Conservation (phyloP, 2,329 filamentous ascomycete genomes). For the Byssothecium circinans region DNA sequence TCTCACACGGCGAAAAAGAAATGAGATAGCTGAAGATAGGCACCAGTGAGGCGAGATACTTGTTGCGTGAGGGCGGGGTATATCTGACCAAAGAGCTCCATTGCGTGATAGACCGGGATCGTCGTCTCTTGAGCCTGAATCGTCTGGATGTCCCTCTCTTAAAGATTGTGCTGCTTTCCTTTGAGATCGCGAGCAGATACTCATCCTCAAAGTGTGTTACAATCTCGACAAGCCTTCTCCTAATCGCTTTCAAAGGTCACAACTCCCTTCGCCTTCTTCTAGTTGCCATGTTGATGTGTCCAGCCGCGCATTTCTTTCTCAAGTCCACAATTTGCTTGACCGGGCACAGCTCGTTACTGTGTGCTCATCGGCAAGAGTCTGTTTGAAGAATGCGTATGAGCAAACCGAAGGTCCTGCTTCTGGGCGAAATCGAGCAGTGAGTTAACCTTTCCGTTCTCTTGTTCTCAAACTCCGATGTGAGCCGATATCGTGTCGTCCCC, state of each 20-base stretch:
- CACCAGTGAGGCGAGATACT: conserved; percentile 10
- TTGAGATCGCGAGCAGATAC: not conserved
- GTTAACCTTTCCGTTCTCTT: conserved; percentile 42
- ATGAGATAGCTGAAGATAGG: not conserved
- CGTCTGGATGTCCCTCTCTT: not conserved
- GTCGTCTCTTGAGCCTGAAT: not conserved
- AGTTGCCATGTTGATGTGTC: no score
- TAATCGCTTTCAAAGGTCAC: not conserved
- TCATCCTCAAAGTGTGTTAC: not conserved
- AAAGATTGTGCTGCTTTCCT: not conserved
- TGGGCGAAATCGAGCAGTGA: conserved; percentile 67
- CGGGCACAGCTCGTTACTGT: not conserved
- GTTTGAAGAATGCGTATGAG: conserved; percentile 29
- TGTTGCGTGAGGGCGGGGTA: conserved; percentile 13
- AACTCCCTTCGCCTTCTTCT: not conserved
- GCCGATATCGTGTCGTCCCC: not conserved
- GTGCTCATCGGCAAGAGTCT: not conserved
- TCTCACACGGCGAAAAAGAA: not conserved
- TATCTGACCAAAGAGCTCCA: conserved; percentile 14
- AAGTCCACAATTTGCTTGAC: not conserved
- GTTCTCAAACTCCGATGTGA: not conserved
- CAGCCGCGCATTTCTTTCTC: not conserved
- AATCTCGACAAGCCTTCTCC: not conserved
- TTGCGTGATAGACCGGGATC: conserved; percentile 7
- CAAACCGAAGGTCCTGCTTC: conserved; percentile 63